Conservation (phyloP, 2,329 filamentous ascomycete species). For the Arthrobotrys megalospora region DNA sequence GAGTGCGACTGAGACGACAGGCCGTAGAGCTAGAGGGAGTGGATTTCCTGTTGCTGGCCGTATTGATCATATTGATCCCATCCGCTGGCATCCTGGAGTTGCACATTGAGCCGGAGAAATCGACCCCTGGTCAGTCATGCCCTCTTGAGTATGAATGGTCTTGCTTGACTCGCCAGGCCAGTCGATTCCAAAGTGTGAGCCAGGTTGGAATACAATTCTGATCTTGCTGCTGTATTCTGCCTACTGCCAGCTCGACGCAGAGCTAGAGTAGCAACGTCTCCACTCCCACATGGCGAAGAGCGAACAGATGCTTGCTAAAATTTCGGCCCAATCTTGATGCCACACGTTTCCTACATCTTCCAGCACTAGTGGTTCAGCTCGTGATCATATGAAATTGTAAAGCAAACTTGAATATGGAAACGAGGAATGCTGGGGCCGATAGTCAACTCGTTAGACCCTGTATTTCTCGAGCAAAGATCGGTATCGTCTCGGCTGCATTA, state of each 20-base stretch:
- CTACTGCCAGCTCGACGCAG: not conserved
- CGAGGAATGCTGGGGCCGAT: too few species aligned
- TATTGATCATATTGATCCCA: not conserved
- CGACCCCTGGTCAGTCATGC: not conserved
- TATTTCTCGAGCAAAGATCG: too few species aligned
- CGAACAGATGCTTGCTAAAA: not conserved
- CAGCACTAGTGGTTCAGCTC: too few species aligned
- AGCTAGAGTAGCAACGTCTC: not conserved
- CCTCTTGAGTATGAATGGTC: not conserved
- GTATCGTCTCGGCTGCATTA: too few species aligned
- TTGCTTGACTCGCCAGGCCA: not conserved
- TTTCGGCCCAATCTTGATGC: not conserved
- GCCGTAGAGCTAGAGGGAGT: not conserved
- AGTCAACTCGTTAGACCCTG: too few species aligned
- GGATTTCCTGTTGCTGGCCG: not conserved
- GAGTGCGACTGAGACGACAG: slow-evolving; percentile 20
- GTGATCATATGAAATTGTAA: too few species aligned
- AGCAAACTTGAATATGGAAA: too few species aligned
- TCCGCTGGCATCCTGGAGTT: not conserved
- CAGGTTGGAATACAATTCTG: not conserved
- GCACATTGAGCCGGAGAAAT: slow-evolving; percentile 9
- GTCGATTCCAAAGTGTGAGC: not conserved
- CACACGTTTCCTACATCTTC: too few species aligned
- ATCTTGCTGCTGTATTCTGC: not conserved
- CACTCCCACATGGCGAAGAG: not conserved